Conservation (phyloP, 495 filamentous ascomycete genomes). For the Hyaloscypha bicolor region DNA sequence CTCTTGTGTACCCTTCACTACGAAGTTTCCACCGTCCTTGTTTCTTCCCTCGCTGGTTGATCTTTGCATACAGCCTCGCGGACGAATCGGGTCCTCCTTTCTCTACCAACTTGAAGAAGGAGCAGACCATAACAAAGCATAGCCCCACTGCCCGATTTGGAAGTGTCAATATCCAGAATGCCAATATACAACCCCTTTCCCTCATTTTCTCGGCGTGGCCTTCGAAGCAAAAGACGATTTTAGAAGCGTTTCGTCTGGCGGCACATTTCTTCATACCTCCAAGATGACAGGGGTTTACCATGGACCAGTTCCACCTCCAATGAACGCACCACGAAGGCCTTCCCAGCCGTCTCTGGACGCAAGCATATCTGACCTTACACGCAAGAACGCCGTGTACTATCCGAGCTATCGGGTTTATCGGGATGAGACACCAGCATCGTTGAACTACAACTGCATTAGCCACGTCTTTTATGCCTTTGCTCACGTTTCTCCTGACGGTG, state of each 20-base stretch:
- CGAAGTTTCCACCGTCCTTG: not conserved
- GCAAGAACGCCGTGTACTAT: constrained; percentile 85
- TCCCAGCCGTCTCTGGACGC: constrained; percentile 29
- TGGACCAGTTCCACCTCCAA: constrained; percentile 20
- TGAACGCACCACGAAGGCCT: constrained; percentile 18
- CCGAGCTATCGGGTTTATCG: constrained; percentile 83
- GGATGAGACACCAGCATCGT: constrained; percentile 73
- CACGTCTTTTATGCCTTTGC: constrained; percentile 93
- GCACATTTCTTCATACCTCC: not conserved
- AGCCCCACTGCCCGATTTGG: not conserved
- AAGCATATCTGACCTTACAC: constrained; percentile 44
- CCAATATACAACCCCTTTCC: not conserved
- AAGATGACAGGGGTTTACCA: constrained; percentile 19
- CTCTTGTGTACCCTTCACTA: constrained; percentile 5
- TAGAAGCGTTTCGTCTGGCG: not conserved
- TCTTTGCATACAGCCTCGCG: constrained; percentile 11
- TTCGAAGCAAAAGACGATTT: constrained; percentile 1
- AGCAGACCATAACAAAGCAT: not conserved
- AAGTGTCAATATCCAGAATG: constrained; percentile 9
- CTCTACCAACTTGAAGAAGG: not conserved
- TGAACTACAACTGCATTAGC: constrained; percentile 63
- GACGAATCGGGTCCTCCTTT: not conserved
- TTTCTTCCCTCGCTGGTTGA: not conserved
- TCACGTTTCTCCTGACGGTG: constrained; percentile 77
- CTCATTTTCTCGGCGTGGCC: constrained; percentile 1